Conservation (phyloP, 768 basidiomycete species). For the Psilocybe cubensis region DNA sequence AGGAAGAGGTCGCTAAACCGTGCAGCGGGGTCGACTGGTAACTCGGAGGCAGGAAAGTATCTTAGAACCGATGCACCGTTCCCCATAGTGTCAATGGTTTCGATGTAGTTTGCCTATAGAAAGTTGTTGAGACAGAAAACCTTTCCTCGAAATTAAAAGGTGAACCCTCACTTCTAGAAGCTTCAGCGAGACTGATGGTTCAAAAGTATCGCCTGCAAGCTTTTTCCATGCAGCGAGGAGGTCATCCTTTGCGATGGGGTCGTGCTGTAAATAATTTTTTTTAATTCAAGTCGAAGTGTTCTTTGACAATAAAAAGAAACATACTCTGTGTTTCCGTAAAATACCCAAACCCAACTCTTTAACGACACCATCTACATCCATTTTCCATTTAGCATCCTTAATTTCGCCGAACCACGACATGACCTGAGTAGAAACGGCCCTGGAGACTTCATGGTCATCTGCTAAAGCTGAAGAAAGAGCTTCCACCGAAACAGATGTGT, state of each 20-base stretch:
- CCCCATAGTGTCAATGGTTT: constrained; percentile 36
- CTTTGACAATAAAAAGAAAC: neutral
- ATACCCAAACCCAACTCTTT: constrained; percentile 80
- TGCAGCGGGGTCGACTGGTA: constrained; percentile 77
- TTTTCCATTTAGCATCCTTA: constrained; percentile 59
- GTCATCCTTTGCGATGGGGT: constrained; percentile 54
- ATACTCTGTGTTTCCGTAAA: constrained; percentile 63
- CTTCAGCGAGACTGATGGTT: constrained; percentile 56
- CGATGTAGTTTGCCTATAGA: constrained; percentile 76
- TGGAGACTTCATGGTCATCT: constrained; percentile 73
- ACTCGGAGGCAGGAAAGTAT: constrained; percentile 76
- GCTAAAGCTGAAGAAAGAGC: constrained; percentile 63
- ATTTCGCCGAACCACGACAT: constrained; percentile 84
- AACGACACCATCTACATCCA: constrained; percentile 64
- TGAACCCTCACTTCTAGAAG: constrained; percentile 79
- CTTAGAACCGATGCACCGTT: constrained; percentile 44
- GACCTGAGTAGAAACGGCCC: constrained; percentile 65
- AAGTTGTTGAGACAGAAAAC: neutral
- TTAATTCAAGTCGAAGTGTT: neutral
- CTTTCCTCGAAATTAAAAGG: neutral
- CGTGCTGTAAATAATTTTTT: constrained; percentile 48
- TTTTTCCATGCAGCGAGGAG: constrained; percentile 73
- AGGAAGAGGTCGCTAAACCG: constrained; percentile 92
- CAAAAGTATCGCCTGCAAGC: constrained; percentile 80
- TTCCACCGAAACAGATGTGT: constrained; percentile 57